These are phyloP conservation scores for Tetrapisispora namnaoensis DNA, from an alignment of 805 yeast species.

Conservation along the genomic window DNA sequence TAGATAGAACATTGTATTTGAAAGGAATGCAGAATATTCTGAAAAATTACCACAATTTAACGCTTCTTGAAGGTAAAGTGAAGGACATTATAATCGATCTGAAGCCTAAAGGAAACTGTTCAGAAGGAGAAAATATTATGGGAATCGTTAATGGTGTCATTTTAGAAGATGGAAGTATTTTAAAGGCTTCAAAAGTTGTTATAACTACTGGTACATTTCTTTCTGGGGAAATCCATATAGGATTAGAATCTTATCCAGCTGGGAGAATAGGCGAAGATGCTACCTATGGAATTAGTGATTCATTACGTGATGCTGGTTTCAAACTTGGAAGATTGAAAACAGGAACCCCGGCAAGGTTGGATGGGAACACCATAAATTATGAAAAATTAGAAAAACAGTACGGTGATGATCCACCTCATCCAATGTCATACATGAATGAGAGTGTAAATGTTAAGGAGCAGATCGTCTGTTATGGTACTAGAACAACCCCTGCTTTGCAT, in stretches of 20 bases:
- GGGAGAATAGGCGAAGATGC: slow-evolving; percentile 93
- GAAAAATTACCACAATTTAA: slow-evolving; percentile 43
- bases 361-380: slow-evolving; percentile 62
- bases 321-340: slow-evolving; percentile 84
- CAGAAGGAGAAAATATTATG: background rate
- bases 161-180: slow-evolving; percentile 50
- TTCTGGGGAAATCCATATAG: slow-evolving; percentile 91
- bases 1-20: slow-evolving; percentile 73
- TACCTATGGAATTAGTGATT: slow-evolving; percentile 77
- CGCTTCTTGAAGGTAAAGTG: slow-evolving; percentile 58
- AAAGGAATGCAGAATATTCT: slow-evolving; percentile 69
- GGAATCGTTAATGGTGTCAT: slow-evolving; percentile 55
- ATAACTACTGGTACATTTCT: slow-evolving; percentile 94
- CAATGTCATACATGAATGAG: slow-evolving; percentile 81
- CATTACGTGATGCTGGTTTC: slow-evolving; percentile 70
- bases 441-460: slow-evolving; percentile 52
- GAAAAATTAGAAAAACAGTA: slow-evolving; percentile 51
- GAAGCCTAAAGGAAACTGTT: slow-evolving; percentile 22
- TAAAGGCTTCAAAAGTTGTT: slow-evolving; percentile 60
- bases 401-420: slow-evolving; percentile 78
- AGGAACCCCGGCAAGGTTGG: slow-evolving; percentile 92
- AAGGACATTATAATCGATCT: slow-evolving; percentile 60
- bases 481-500: slow-evolving; percentile 70
- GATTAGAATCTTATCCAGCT: slow-evolving; percentile 68
- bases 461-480: slow-evolving; percentile 64